Evolutionary conservation across 352 stramenopile genomes (phyloP).

Genomic region (Globisporangium cystogenes): DNA sequence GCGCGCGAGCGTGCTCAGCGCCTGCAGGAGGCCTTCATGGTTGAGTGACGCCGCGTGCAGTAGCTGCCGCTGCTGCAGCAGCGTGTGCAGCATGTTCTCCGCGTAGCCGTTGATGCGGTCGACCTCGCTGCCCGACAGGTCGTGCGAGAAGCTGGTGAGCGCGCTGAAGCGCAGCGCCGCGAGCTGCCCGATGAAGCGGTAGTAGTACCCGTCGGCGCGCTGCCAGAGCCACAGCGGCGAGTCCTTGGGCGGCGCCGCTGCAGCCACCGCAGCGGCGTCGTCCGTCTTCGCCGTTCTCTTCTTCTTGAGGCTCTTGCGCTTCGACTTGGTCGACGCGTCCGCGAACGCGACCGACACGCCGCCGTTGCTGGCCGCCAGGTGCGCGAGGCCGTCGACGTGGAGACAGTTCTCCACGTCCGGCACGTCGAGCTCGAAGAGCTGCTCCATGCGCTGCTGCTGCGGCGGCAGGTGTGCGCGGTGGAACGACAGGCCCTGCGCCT

Average conservation of each 20-base stretch:
- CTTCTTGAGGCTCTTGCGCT: conserved; percentile 22
- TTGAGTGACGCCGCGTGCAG: conserved; percentile 62
- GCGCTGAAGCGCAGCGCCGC: conserved; percentile 72
- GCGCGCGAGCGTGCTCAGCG: conserved; percentile 41
- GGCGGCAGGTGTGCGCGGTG: conserved; percentile 67
- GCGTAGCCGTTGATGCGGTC: conserved; percentile 87
- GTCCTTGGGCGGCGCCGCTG: conserved; percentile 30
- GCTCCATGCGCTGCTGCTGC: conserved; percentile 75
- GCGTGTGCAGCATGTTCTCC: conserved; percentile 86
- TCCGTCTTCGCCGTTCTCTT: conserved; percentile 24
- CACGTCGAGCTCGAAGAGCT: conserved; percentile 79
- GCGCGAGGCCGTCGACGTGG: conserved; percentile 56
- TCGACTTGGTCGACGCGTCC: conserved; percentile 15
- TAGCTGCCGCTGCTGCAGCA: conserved; percentile 85
- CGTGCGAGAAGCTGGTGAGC: conserved; percentile 77
- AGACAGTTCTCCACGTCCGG: conserved; percentile 81
- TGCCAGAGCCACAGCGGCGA: conserved; percentile 79
- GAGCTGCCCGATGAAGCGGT: conserved; percentile 81
- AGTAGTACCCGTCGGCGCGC: conserved; percentile 86
- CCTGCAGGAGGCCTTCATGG: conserved; percentile 62
- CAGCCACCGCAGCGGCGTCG: conserved; percentile 5
- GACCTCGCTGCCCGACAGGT: conserved; percentile 77
- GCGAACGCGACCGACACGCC: conserved; percentile 6
- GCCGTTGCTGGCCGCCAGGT: conserved; percentile 29
- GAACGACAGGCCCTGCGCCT: conserved; percentile 77